These are phyloP conservation scores for Pulicaria dysenterica DNA, from an alignment of 129 eudicot species.

Conservation along the genomic window DNA sequence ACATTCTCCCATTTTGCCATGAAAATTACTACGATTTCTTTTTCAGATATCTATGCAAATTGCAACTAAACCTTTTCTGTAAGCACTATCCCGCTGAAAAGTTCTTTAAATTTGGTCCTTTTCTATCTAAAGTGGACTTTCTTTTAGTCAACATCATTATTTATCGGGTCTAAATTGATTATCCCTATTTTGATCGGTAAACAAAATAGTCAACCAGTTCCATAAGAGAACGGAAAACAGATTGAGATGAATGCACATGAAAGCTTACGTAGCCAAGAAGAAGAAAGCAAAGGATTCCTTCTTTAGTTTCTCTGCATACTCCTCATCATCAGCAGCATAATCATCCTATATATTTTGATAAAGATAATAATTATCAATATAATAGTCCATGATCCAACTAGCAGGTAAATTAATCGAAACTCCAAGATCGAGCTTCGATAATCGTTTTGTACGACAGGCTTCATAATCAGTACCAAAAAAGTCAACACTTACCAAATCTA, in stretches of 20 bases:
- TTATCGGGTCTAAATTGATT: neutral
- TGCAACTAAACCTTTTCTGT: neutral
- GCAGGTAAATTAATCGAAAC: neutral
- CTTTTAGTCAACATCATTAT: neutral
- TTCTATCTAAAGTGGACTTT: conserved; percentile 11
- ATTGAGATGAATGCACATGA: neutral
- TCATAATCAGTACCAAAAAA: conserved; percentile 5
- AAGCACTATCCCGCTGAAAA: neutral
- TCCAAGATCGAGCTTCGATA: neutral
- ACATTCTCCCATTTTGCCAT: neutral
- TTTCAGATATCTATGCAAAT: neutral
- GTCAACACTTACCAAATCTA: conserved; percentile 76
- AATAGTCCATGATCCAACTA: conserved; percentile 6
- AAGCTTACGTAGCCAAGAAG: conserved; percentile 90
- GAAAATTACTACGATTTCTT: conserved; percentile 1
- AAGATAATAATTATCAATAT: neutral
- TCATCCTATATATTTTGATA: conserved; percentile 59
- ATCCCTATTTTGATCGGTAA: conserved; percentile 5
- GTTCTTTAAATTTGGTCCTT: conserved; percentile 5
- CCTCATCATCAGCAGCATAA: conserved; percentile 95
- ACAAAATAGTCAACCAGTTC: conserved; percentile 13
- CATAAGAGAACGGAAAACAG: neutral
- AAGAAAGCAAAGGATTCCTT: conserved; percentile 77
- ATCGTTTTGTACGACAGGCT: conserved; percentile 3
- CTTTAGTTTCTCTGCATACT: conserved; percentile 76